Conservation (phyloP, 2,329 filamentous ascomycete genomes). For the Phoma sp. region DNA sequence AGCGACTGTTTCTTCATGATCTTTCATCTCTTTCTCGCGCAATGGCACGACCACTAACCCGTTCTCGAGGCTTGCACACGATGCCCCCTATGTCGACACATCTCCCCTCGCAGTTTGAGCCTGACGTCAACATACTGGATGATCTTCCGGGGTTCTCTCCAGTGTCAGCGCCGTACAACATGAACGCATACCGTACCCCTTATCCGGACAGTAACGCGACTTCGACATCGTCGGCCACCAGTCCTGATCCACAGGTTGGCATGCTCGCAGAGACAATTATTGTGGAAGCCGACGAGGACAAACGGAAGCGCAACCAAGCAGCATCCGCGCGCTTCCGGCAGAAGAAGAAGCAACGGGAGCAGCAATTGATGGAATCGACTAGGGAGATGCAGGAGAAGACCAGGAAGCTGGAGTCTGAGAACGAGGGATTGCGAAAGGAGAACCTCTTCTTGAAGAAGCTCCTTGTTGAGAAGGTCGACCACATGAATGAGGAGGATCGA, state of each 20-base stretch:
- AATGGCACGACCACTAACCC: constrained; percentile 32
- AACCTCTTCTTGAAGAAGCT: constrained; percentile 49
- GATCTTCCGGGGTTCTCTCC: constrained; percentile 39
- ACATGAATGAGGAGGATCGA: constrained; percentile 46
- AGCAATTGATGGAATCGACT: constrained; percentile 63
- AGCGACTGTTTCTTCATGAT: constrained; percentile 9
- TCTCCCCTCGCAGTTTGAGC: constrained; percentile 32
- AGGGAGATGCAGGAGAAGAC: constrained; percentile 84
- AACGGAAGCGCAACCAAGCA: constrained; percentile 86
- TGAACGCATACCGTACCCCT: constrained; percentile 35
- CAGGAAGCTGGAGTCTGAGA: constrained; percentile 66
- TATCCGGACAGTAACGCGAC: constrained; percentile 44
- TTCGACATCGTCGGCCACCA: constrained; percentile 34
- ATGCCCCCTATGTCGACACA: constrained; percentile 37
- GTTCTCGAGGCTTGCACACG: constrained; percentile 36
- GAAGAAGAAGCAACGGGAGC: constrained; percentile 96
- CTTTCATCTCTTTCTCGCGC: constrained; percentile 1
- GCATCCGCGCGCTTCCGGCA: constrained; percentile 87
- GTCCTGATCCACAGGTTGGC: constrained; percentile 26
- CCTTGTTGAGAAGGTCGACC: constrained; percentile 47
- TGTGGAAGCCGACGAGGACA: constrained; percentile 77
- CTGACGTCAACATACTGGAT: constrained; percentile 35
- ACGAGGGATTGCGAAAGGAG: constrained; percentile 48
- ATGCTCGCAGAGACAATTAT: constrained; percentile 32
- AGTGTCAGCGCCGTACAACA: constrained; percentile 32